These are phyloP conservation scores for Fusarium avenaceum DNA, from an alignment of 2,329 filamentous ascomycete species.

Conservation along the genomic window DNA sequence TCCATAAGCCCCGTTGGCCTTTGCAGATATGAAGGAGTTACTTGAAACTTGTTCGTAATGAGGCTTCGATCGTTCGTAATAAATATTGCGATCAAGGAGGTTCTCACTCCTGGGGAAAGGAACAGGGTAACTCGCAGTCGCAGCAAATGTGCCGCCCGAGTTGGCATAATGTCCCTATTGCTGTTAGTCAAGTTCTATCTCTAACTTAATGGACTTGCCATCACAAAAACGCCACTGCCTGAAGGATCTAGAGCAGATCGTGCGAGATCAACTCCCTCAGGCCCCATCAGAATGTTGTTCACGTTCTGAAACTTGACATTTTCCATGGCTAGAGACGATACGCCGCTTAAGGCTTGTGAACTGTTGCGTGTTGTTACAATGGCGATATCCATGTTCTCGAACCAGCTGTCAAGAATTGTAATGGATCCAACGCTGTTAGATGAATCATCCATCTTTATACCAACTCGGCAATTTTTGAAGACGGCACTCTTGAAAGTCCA, in stretches of 20 bases:
- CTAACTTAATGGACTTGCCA: conserved; percentile 34
- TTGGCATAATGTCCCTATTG: conserved; percentile 48
- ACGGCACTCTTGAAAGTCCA: conserved; percentile 78
- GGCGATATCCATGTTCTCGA: conserved; percentile 75
- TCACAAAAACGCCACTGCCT: conserved; percentile 43
- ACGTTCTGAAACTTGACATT: conserved; percentile 60
- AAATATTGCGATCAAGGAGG: conserved; percentile 67
- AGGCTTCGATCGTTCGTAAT: conserved; percentile 81
- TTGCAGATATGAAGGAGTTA: conserved; percentile 76
- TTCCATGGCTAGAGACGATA: conserved; percentile 62
- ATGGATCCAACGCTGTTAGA: conserved; percentile 76
- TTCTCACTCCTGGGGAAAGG: conserved; percentile 37
- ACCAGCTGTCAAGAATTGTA: conserved; percentile 79
- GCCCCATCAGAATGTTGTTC: conserved; percentile 49
- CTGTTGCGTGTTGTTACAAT: conserved; percentile 71
- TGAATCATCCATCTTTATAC: conserved; percentile 74
- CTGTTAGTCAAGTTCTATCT: conserved; percentile 18
- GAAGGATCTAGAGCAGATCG: conserved; percentile 19
- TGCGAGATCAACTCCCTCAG: conserved; percentile 39
- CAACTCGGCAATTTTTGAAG: conserved; percentile 74
- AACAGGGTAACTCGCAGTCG: conserved; percentile 42
- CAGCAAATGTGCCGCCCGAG: conserved; percentile 38
- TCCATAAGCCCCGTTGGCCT: conserved; percentile 64
- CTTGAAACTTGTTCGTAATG: conserved; percentile 74
- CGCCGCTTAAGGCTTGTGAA: conserved; percentile 52